Evolutionary conservation across 257 asterid genomes (phyloP).

Genomic region (Nicotiana tabacum): DNA sequence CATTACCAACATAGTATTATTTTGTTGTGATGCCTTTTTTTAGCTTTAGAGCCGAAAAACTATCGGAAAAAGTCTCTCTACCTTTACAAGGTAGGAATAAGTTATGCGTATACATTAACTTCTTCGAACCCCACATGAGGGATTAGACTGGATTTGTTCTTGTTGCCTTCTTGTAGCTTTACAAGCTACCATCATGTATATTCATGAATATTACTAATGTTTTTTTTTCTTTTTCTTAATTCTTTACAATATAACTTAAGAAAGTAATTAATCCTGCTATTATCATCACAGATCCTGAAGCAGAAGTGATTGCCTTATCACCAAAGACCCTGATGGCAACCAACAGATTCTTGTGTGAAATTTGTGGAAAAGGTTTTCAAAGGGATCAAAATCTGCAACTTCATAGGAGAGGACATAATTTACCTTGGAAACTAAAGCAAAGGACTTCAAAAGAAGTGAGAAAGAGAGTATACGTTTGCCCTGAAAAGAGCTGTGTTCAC

Average conservation of each 20-base stretch:
- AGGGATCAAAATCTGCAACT: slow-evolving; percentile 90
- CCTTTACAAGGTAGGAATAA: too few species aligned
- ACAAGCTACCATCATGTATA: background rate
- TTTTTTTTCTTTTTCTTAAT: background rate
- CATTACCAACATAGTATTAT: background rate
- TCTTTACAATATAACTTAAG: background rate
- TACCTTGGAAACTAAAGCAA: slow-evolving; percentile 94
- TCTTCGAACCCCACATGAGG: rapidly evolving
- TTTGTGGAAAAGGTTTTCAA: slow-evolving; percentile 93
- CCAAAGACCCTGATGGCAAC: slow-evolving; percentile 95
- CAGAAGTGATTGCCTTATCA: slow-evolving; percentile 82
- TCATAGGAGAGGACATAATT: slow-evolving; percentile 83
- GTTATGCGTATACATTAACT: too few species aligned
- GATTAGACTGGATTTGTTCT: too few species aligned
- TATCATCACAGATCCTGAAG: slow-evolving; percentile 63
- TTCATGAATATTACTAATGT: slow-evolving; percentile 10
- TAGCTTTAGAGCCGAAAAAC: background rate
- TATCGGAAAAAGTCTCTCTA: too few species aligned
- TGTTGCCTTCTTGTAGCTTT: background rate
- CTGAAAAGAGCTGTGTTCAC: slow-evolving; percentile 75
- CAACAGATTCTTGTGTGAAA: slow-evolving; percentile 76
- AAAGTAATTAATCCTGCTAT: background rate
- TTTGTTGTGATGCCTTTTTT: background rate
- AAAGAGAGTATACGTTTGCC: slow-evolving; percentile 87
- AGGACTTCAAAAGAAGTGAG: slow-evolving; percentile 59